These are phyloP conservation scores for Arabidopsis suecica DNA, from an alignment of 345 rosid species.

Conservation along the genomic window DNA sequence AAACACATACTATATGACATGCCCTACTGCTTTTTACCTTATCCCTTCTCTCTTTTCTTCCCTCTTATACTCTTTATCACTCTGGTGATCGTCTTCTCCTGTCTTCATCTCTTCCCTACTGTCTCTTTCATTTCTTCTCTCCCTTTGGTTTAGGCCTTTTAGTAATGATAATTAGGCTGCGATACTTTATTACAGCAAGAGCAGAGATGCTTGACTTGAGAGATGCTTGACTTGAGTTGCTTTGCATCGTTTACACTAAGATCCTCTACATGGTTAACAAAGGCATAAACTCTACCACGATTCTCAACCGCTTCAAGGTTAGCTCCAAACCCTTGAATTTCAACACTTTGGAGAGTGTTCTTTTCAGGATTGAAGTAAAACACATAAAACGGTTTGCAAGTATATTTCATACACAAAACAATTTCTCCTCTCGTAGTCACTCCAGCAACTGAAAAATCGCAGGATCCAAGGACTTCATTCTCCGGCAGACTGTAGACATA, in stretches of 20 bases:
- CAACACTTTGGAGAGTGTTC: slow-evolving; percentile 8
- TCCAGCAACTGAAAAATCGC: background rate
- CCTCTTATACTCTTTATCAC: background rate
- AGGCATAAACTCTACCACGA: background rate
- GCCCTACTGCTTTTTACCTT: background rate
- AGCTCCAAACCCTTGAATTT: slow-evolving; percentile 9
- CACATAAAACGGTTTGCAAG: background rate
- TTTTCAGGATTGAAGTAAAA: slow-evolving; percentile 13
- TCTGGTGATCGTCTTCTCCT: background rate
- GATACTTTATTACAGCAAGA: background rate
- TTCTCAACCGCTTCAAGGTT: background rate
- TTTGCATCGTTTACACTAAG: background rate
- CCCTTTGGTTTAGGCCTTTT: background rate
- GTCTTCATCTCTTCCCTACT: background rate
- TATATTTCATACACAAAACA: background rate
- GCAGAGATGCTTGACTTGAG: background rate
- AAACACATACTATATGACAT: background rate
- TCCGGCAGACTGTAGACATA: background rate
- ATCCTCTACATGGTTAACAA: background rate
- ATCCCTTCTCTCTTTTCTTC: background rate
- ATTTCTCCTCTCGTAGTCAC: slow-evolving; percentile 7
- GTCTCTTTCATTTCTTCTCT: background rate
- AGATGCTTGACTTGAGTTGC: slow-evolving; percentile 5
- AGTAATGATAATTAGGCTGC: background rate
- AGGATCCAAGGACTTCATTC: background rate